Conservation (phyloP, 2,329 filamentous ascomycete species). For the Sordariomycetes sp. region DNA sequence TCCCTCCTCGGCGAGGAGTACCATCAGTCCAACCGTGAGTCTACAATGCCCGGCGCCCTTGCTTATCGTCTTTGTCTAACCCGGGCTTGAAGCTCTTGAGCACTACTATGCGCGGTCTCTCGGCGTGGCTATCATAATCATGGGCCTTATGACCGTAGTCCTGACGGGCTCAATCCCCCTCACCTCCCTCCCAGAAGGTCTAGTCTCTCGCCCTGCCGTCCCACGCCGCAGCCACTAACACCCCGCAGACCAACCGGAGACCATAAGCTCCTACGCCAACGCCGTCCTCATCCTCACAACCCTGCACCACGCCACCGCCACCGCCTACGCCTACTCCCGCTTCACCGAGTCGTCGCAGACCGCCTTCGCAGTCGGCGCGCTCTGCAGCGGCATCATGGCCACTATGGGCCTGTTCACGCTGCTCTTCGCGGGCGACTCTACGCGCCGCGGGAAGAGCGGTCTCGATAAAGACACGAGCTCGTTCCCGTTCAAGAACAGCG, state of each 20-base stretch:
- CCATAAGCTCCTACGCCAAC: conserved; percentile 51
- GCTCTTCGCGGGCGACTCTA: conserved; percentile 25
- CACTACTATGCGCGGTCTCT: conserved; percentile 64
- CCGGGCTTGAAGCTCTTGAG: conserved; percentile 42
- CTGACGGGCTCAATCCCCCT: conserved; percentile 63
- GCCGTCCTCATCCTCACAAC: conserved; percentile 57
- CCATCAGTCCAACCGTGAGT: conserved; percentile 19
- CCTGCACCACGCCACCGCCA: conserved; percentile 50
- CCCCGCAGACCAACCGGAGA: conserved; percentile 12
- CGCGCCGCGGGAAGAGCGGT: conserved; percentile 21
- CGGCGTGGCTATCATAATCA: conserved; percentile 54
- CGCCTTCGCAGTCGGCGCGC: conserved; percentile 49
- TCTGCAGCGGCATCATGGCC: conserved; percentile 45
- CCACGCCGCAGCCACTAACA: neutral
- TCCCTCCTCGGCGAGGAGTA: conserved; percentile 27
- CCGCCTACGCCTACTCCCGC: conserved; percentile 59
- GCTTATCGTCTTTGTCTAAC: neutral
- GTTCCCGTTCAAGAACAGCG: conserved; percentile 24
- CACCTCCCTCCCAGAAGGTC: conserved; percentile 33
- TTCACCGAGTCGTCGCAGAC: conserved; percentile 46
- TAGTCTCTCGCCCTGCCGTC: conserved; percentile 1
- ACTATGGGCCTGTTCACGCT: conserved; percentile 34
- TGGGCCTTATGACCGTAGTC: conserved; percentile 54
- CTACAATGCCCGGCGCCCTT: neutral
- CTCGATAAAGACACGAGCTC: conserved; percentile 28